These are phyloP conservation scores for Agaricus subrufescens DNA, from an alignment of 768 basidiomycete species.

Conservation along the genomic window DNA sequence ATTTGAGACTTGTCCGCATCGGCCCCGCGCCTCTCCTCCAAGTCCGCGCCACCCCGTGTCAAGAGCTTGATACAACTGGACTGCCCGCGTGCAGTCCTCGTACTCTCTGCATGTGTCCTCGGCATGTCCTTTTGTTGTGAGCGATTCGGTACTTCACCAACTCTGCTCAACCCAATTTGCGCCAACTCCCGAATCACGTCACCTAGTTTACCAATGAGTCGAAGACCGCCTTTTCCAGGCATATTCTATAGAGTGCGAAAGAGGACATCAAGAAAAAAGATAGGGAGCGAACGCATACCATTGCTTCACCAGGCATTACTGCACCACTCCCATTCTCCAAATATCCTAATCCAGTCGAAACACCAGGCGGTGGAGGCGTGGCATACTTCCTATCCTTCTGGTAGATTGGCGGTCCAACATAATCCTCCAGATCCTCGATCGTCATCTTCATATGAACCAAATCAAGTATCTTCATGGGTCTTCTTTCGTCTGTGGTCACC, in stretches of 20 bases:
- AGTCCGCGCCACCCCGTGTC: no score
- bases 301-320: constrained; percentile 96
- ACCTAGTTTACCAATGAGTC: constrained; percentile 94
- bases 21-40: no score
- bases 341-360: constrained; percentile 93
- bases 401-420: constrained; percentile 93
- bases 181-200: constrained; percentile 97
- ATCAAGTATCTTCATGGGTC: constrained; percentile 78
- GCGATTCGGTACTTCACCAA: constrained; percentile 20
- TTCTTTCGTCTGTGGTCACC: constrained; percentile 74
- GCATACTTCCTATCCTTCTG: constrained; percentile 92
- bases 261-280: background rate
- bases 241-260: constrained; percentile 57
- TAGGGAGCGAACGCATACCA: constrained; percentile 62
- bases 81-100: no score
- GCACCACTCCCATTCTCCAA: constrained; percentile 94
- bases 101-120: no score
- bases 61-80: no score
- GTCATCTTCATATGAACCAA: constrained; percentile 78
- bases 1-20: no score
- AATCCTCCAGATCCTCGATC: constrained; percentile 88
- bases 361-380: constrained; percentile 79
- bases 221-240: constrained; percentile 92
- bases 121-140: no score
- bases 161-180: constrained; percentile 91